A percentile compares a stretch with the other conserved stretches of the same genome.
Conservation (phyloP, 306 rosid species). For the Prunus kanzakura region DNA sequence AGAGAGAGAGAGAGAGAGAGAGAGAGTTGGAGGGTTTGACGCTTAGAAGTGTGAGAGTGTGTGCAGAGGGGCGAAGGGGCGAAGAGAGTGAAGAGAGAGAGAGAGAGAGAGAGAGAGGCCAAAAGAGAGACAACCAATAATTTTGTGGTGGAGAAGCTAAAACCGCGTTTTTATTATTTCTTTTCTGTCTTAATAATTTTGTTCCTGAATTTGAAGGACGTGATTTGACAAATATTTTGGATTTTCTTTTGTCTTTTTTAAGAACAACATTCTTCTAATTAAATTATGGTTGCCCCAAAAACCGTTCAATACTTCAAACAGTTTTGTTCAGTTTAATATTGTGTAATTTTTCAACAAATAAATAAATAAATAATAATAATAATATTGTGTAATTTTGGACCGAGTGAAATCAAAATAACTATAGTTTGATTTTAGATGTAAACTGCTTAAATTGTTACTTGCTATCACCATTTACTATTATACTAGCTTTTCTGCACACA, state of each 20-base stretch:
- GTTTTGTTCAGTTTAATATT: no score
- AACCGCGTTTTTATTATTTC: conserved; percentile 29
- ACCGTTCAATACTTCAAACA: no score
- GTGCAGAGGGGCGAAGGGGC: not conserved
- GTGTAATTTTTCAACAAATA: no score
- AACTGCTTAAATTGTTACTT: no score
- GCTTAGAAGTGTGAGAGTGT: conserved; percentile 12
- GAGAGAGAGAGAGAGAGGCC: conserved; percentile 5
- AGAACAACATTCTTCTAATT: no score
- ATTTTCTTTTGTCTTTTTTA: not conserved
- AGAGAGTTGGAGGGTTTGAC: conserved; percentile 3
- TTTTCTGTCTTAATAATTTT: not conserved
- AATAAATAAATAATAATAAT: no score
- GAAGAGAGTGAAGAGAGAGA: conserved; percentile 1
- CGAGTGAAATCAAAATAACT: no score
- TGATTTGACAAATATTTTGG: not conserved
- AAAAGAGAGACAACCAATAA: conserved; percentile 12
- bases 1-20: not conserved
- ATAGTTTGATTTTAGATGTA: no score
- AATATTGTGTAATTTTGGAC: no score
- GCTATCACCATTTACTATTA: no score
- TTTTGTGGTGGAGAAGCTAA: conserved; percentile 22
- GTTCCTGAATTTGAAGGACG: not conserved
- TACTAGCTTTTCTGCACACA: accelerated
- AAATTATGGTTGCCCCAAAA: no score